Conservation (phyloP, 768 basidiomycete genomes). For the Sporobolomyces roseus region DNA sequence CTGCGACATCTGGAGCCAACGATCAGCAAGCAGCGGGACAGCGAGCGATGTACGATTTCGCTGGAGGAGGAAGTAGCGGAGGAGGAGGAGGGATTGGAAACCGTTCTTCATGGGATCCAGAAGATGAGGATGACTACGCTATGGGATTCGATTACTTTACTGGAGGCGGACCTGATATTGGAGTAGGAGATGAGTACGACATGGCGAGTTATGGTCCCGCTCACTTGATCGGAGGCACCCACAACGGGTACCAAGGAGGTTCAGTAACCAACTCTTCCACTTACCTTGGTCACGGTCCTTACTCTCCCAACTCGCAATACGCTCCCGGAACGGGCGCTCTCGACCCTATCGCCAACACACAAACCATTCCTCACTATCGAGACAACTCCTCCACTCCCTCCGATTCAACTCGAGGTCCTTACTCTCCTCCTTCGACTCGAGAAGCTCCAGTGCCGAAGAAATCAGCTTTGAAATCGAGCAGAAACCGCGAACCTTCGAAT, state of each 20-base stretch:
- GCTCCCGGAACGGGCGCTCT: constrained; percentile 8
- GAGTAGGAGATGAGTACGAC: constrained; percentile 45
- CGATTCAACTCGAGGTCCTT: constrained; percentile 23
- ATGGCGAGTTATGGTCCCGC: constrained; percentile 39
- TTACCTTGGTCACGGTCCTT: constrained; percentile 28
- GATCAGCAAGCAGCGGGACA: constrained; percentile 38
- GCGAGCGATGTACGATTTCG: constrained; percentile 43
- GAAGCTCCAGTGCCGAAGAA: constrained; percentile 20
- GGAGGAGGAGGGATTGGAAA: no score
- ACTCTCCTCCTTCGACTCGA: constrained; percentile 10
- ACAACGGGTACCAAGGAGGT: constrained; percentile 36
- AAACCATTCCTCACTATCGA: constrained; percentile 31
- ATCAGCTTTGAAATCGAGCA: constrained; percentile 27
- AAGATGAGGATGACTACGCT: constrained; percentile 50
- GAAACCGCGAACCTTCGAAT: constrained; percentile 30
- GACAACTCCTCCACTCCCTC: no score
- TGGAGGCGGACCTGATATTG: constrained; percentile 56
- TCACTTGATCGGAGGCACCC: constrained; percentile 34
- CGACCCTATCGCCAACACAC: constrained; percentile 11
- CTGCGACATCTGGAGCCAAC: constrained; percentile 50
- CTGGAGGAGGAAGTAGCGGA: constrained; percentile 40
- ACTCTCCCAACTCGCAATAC: constrained; percentile 25
- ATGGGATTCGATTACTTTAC: constrained; percentile 61
- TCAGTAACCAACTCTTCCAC: not conserved
- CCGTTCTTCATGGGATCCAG: constrained; percentile 47